phyloP scores from a whole-genome alignment of 345 rosid species.

The Combretum micranthum region DNA sequence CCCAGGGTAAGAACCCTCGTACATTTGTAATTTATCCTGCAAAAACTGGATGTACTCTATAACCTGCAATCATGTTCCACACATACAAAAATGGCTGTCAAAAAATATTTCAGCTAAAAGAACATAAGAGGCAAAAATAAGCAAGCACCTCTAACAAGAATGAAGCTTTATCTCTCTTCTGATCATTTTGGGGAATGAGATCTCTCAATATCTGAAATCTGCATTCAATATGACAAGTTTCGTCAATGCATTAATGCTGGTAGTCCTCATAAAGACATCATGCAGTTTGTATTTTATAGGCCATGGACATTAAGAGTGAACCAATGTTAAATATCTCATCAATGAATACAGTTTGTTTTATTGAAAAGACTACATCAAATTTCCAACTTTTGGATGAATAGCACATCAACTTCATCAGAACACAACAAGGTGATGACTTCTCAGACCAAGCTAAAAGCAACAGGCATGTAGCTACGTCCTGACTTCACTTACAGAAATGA shows the following conservation, averaged over 20 bases:
- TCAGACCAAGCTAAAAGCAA: no score
- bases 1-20: conserved; percentile 58
- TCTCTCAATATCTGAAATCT: conserved; percentile 82
- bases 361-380: neutral
- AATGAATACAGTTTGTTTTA: neutral
- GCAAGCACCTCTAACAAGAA: conserved; percentile 60
- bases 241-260: no score
- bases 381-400: neutral
- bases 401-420: no score
- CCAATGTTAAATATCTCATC: no score
- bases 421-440: no score
- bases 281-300: neutral
- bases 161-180: conserved; percentile 83
- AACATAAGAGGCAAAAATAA: neutral
- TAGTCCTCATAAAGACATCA: no score
- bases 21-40: conserved; percentile 60
- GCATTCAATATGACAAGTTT: conserved; percentile 9
- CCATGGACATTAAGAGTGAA: neutral
- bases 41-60: conserved; percentile 75
- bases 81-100: conserved; percentile 1
- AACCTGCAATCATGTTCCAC: conserved; percentile 33
- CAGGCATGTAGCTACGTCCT: no score
- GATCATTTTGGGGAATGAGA: conserved; percentile 75
- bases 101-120: conserved; percentile 4
- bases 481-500: no score